Base-by-base conservation (phyloP, 2,329 filamentous ascomycete species). In the Nigrograna mackinnonii region DNA sequence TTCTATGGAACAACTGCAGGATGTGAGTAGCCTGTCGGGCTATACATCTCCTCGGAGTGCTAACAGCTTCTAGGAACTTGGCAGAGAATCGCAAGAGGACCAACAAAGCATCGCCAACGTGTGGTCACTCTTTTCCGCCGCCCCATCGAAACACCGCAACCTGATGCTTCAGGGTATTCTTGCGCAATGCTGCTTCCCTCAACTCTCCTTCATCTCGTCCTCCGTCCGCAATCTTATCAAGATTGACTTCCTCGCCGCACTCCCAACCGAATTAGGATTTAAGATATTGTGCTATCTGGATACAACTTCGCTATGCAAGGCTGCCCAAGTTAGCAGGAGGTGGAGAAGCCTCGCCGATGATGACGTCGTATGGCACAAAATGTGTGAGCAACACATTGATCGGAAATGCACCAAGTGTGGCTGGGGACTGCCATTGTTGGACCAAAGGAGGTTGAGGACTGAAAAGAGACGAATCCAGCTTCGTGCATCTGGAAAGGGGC, bases 341-440 rank as follows among this genome's bases (percentile, higher is more conserved):
- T 99, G 94, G 94, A 82, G 89, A 49, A 82, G 82, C 43, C 75
- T 99, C 30, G 92, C 94, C n/a, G 94, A 97, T 58, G 92, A 96
- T 62, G 92, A 99, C 67, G 87, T 95, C 6, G 92, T 99, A 4
- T 99, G 94, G 94, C 89, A 96, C 64, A 87, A 86, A 51, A 96
- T 97, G 91, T 99, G 94, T 65, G 91, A 96, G 68, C 92, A 97
- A 64, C 91, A 96, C 67, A 95, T 96, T 56, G 89, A 95, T 65
- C 79, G 90, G 47, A 95, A 95, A 65, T 96, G 91, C 68, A 91
- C 85, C 46, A 95, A 94, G 64, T 99, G 94, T 64, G 92, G 94
- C 18, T 97, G 91, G 90, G 94, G 94, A 2, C 71, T 99, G 46
- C 94, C 94, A 13, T 73, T 95, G 43, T 74, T 99, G 37, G 94